Evolutionary conservation across 805 yeast genomes (phyloP).

Genomic region (Candida insectorum): DNA sequence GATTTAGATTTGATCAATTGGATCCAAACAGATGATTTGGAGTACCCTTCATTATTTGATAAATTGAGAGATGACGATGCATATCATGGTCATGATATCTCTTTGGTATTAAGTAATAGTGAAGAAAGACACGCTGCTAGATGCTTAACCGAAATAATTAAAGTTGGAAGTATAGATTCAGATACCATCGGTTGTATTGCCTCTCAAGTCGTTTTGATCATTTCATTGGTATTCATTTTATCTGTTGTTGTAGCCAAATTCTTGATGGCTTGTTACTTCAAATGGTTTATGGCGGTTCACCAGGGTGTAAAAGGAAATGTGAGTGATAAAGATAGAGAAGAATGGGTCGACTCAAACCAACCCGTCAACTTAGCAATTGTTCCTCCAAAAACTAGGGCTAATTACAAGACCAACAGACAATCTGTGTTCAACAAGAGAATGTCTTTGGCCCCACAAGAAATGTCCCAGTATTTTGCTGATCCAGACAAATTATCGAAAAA

Average conservation of each 20-base stretch:
- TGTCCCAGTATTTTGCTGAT: slow-evolving; percentile 34
- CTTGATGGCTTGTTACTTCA: slow-evolving; percentile 81
- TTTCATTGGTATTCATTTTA: slow-evolving; percentile 80
- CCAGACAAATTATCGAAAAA: slow-evolving; percentile 30
- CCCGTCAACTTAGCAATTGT: slow-evolving; percentile 46
- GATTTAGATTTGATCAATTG: slow-evolving; percentile 77
- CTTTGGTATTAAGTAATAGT: slow-evolving; percentile 63
- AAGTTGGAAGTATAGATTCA: slow-evolving; percentile 86
- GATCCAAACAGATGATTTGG: slow-evolving; percentile 65
- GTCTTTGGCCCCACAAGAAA: slow-evolving; percentile 39
- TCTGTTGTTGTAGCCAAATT: slow-evolving; percentile 78
- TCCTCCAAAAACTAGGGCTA: slow-evolving; percentile 51
- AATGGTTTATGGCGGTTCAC: slow-evolving; percentile 67
- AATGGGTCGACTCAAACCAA: slow-evolving; percentile 58
- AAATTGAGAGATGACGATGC: slow-evolving; percentile 50
- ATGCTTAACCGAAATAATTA: slow-evolving; percentile 80
- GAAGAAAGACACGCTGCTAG: slow-evolving; percentile 70
- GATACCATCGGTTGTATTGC: slow-evolving; percentile 94
- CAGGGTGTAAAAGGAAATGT: slow-evolving; percentile 64
- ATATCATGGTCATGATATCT: slow-evolving; percentile 77
- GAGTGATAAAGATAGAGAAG: slow-evolving; percentile 46
- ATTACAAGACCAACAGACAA: slow-evolving; percentile 39
- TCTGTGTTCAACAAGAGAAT: slow-evolving; percentile 36
- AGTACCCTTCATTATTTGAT: slow-evolving; percentile 71
- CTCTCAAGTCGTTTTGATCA: slow-evolving; percentile 74